Base-by-base conservation (phyloP, 768 basidiomycete genomes). In the Serpula lacrymans region DNA sequence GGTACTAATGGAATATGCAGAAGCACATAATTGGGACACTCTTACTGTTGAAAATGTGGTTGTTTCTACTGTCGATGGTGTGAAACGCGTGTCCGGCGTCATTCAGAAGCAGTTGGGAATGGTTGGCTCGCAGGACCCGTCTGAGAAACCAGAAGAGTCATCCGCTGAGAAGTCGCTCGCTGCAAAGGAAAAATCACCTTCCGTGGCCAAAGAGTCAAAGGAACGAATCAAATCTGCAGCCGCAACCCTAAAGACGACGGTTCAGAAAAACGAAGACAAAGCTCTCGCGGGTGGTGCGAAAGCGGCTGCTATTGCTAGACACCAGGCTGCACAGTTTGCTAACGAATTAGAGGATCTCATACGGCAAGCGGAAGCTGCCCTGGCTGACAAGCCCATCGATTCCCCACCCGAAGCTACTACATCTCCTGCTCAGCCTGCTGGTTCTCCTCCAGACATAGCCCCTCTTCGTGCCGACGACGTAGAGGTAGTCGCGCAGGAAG, bases 1-100 rank as follows among this genome's bases (percentile, higher is more conserved):
- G 47, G 57, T 75, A 13, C 71, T 94, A 62, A 70, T 94, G 28
- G 84, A 93, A 43, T 91, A 80, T 54, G 87, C 85, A 8, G 90
- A 96, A 54, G 70, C 75, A 21, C 69, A 80, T 42, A 74, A 80
- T 11, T 93, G 89, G 88, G 87, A 93, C 51, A 76, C 71, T 5
- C 64, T 89, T 45, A 88, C 88, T 23, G 44, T 79, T 14, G 69
- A 75, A 37, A 71, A 82, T 46, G 71, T 78, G 30, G 52, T 84
- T 45, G 69, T 79, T 7, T 65, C 74, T 8, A 65, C 74, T 21
- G 74, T 76, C 45, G 72, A 71, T 36, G 66, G 70, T 2, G 67
- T 73, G 37, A 67, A 67, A 17, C 55, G 70, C 12, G 61, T 70
- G n/a, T 75, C 79, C 51, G 63, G 65, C 38, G 75, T 78, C 50